These are phyloP conservation scores for Cytospora leucostoma DNA, from an alignment of 2,329 filamentous ascomycete genomes.

Conservation along the genomic window DNA sequence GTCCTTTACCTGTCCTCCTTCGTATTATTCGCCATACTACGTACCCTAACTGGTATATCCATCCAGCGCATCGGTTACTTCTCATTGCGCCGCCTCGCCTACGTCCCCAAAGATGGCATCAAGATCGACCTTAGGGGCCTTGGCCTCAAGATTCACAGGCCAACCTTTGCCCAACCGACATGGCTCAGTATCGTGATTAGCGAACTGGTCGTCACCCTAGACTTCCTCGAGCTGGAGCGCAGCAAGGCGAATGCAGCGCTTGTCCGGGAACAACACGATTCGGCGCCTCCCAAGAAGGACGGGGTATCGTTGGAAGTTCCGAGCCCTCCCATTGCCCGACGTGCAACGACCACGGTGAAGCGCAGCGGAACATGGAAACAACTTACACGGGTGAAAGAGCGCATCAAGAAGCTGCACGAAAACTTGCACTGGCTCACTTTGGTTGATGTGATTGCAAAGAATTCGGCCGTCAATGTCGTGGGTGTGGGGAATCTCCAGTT, in stretches of 20 bases:
- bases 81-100: constrained; percentile 86
- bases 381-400: constrained; percentile 77
- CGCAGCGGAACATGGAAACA: constrained; percentile 79
- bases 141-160: constrained; percentile 84
- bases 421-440: constrained; percentile 86
- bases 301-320: constrained; percentile 30
- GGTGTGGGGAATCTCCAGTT: constrained; percentile 85
- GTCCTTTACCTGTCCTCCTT: constrained; percentile 90
- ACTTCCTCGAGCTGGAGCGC: constrained; percentile 66
- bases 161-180: constrained; percentile 95
- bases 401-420: constrained; percentile 81
- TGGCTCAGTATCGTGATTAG: constrained; percentile 90
- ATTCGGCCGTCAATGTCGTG: constrained; percentile 73
- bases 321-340: constrained; percentile 36
- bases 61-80: constrained; percentile 95
- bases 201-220: constrained; percentile 81
- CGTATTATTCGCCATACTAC: constrained; percentile 87
- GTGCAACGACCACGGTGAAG: constrained; percentile 37
- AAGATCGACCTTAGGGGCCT: constrained; percentile 89
- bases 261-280: constrained; percentile 31
- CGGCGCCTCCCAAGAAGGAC: constrained; percentile 27
- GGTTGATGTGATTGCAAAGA: constrained; percentile 84
- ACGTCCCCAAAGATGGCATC: constrained; percentile 84
- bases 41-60: constrained; percentile 89
- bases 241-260: constrained; percentile 43